Evolutionary conservation across 2,329 filamentous ascomycete genomes (phyloP).

Genomic region (Colletotrichum cordylinicola): DNA sequence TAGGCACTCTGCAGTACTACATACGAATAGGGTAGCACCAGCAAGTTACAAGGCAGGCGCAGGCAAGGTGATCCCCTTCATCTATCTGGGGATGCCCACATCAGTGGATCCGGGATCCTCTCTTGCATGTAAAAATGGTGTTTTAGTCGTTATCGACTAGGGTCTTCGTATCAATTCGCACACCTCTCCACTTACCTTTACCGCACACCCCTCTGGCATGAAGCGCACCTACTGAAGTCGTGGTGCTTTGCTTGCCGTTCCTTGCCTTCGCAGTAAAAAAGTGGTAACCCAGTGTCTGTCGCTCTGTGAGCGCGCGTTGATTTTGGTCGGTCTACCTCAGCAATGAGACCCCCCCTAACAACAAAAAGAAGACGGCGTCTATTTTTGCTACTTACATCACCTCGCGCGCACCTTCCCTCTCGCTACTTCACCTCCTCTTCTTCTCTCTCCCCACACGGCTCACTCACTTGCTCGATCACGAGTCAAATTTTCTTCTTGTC

Average conservation of each 20-base stretch:
- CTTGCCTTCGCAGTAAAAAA: background rate
- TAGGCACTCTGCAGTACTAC: background rate
- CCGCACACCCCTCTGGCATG: background rate
- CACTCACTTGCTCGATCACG: background rate
- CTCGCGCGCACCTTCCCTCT: background rate
- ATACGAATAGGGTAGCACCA: background rate
- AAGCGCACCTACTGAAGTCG: background rate
- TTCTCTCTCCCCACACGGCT: background rate
- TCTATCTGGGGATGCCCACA: slow-evolving; percentile 2
- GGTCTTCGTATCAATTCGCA: background rate
- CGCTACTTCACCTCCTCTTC: background rate
- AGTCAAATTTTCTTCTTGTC: slow-evolving; percentile 13
- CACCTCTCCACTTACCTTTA: background rate
- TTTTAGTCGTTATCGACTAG: slow-evolving; percentile 1
- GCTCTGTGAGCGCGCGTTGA: background rate
- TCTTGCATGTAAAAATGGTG: background rate
- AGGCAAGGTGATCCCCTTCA: background rate
- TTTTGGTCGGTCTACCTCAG: background rate
- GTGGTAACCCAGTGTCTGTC: background rate
- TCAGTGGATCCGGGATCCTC: background rate
- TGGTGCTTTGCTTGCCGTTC: background rate
- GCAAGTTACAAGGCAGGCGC: background rate
- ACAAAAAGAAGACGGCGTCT: background rate
- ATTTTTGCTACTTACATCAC: slow-evolving; percentile 1
- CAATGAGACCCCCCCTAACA: background rate